Conservation (phyloP, 2,329 filamentous ascomycete species). For the Microsporum canis region DNA sequence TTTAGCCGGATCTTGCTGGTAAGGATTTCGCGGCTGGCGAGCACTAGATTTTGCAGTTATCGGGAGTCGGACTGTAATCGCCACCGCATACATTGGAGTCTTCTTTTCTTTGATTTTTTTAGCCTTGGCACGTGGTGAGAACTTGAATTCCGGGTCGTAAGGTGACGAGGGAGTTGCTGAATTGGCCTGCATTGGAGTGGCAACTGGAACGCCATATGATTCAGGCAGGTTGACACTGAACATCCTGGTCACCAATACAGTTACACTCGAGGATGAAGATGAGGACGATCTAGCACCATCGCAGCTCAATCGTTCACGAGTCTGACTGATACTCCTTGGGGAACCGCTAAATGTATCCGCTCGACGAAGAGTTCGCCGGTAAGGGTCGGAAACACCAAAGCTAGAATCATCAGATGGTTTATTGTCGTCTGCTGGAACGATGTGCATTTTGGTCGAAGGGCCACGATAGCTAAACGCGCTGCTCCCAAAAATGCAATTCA, state of each 20-base stretch:
- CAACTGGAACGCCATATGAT: slow-evolving; percentile 27
- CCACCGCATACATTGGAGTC: slow-evolving; percentile 49
- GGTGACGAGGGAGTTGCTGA: slow-evolving; percentile 23
- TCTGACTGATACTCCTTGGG: slow-evolving; percentile 12
- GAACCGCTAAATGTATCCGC: slow-evolving; percentile 27
- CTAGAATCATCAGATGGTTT: slow-evolving; percentile 17
- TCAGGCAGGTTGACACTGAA: slow-evolving; percentile 47
- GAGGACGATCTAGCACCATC: slow-evolving; percentile 10
- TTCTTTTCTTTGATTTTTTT: slow-evolving; percentile 42
- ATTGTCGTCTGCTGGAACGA: slow-evolving; percentile 37
- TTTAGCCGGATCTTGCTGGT: slow-evolving; percentile 20
- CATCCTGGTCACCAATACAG: slow-evolving; percentile 47
- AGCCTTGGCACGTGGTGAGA: slow-evolving; percentile 30
- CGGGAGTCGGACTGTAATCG: slow-evolving; percentile 46
- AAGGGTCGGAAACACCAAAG: slow-evolving; percentile 16
- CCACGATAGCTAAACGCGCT: slow-evolving; percentile 46
- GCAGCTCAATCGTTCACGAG: slow-evolving; percentile 20
- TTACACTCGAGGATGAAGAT: slow-evolving; percentile 33
- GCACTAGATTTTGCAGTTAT: slow-evolving; percentile 25
- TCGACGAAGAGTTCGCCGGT: slow-evolving; percentile 22
- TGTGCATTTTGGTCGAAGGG: slow-evolving; percentile 51
- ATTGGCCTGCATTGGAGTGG: slow-evolving; percentile 22
- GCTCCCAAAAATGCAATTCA: slow-evolving; percentile 52
- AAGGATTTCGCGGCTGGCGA: slow-evolving; percentile 27
- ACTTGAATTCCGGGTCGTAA: slow-evolving; percentile 28